Percentiles rank a stretch among this genome's conserved stretches.
Evolutionary conservation across 75 land plant genomes (phyloP).

Genomic region (Azolla pinnata): DNA sequence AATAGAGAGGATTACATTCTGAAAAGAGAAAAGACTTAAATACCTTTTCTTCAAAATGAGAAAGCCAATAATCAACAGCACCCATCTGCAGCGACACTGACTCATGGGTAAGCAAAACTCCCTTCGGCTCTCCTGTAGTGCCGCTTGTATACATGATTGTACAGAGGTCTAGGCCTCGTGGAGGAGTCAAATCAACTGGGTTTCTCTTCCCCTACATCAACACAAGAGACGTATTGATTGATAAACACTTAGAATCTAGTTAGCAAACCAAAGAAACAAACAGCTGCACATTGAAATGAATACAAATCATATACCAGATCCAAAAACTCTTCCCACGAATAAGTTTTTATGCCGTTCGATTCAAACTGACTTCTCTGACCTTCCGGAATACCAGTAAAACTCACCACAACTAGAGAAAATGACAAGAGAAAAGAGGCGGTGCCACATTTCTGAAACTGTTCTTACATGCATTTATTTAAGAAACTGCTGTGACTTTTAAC

Average conservation of each 20-base stretch:
- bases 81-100: constrained; percentile 30
- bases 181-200: constrained; percentile 44
- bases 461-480: too few species aligned
- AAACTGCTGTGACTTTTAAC: constrained; percentile 1
- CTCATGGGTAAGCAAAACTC: constrained; percentile 83
- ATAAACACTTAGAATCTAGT: too few species aligned
- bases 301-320: constrained; percentile 58
- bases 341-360: constrained; percentile 28
- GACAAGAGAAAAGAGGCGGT: neutral
- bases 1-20: too few species aligned
- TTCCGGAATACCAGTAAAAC: constrained; percentile 39
- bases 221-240: neutral
- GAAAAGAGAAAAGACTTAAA: neutral
- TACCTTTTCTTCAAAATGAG: constrained; percentile 83
- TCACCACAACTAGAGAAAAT: constrained; percentile 34
- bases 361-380: constrained; percentile 37
- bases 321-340: constrained; percentile 70
- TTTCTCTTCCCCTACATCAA: constrained; percentile 61
- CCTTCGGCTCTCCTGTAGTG: constrained; percentile 95
- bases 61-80: constrained; percentile 56
- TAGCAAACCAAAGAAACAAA: too few species aligned
- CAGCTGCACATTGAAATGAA: too few species aligned
- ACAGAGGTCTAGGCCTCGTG: constrained; percentile 50
- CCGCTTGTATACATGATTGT: constrained; percentile 99
- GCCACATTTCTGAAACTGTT: too few species aligned